Evolutionary conservation across 1,139 yeast genomes (phyloP), one percentile per base, ranked within the genome.

Genomic region (Saccharomyces hybrid): DNA sequence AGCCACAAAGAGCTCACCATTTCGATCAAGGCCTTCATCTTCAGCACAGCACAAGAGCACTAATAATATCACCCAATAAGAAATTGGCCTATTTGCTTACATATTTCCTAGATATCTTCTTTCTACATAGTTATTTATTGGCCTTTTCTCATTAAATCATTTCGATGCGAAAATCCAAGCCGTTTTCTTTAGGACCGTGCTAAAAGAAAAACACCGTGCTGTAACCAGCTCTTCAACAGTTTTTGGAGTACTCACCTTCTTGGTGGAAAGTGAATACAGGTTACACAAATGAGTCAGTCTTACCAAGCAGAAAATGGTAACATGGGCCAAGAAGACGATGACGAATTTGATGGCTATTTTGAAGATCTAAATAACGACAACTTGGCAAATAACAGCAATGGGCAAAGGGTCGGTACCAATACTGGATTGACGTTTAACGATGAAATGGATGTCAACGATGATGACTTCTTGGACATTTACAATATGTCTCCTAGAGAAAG

Each of bases 401-500:
- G 31, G 7, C 38, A 49, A 21, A 21, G 24, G 16, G 47, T 19
- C 8, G 26, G 14, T 16, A 49, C 47, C n/a, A 48, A 31, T 21
- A 19, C 32, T 29, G 50, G 14, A 8, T 48, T 48, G 27, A 44
- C 8, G 8, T 47, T 29, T 29, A 61, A 55, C 38, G 61, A 60
- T 26, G 64, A 65, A 24, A 12, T 38, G 11, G 24, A 38, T 5
- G n/a, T 11, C 19, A 38, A 38, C 19, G 70, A 68, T 19, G 66
- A 65, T 19, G 63, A 69, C 49, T 67, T 67, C 53, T 63, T 68
- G 7, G 71, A 67, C 51, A 56, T 66, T 42, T 69, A 69, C 58
- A 61, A 64, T 50, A 53, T 69, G 56, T 63, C 65, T 11, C 70
- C 71, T 8, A 65, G 69, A 56, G 69, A 68, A 55, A 60, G 71